Base-by-base conservation (phyloP, 169 alveolate genomes). In the Theileria annulata region DNA sequence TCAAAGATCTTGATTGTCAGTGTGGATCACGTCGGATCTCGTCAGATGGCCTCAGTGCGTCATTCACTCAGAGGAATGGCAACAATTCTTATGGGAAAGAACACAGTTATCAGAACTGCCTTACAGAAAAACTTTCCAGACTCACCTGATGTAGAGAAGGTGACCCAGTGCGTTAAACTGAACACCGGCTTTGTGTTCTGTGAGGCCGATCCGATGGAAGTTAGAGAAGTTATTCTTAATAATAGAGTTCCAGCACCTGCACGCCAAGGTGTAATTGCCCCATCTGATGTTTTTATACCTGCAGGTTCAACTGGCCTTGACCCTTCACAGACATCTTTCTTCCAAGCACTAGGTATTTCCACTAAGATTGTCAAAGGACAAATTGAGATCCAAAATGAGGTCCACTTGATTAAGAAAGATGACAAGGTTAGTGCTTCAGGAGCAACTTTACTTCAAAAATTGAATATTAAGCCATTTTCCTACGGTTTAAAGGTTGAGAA, bases 301-400 rank as follows among this genome's bases (percentile, higher is more conserved):
- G 98, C 99, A 51, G 99, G 99, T 12, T 97, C 99, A 31, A 98
- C 99, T 33, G 99, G 99, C 73, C 92, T 98, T 96, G 99, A 98
- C 85, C 99, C 99, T 35, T 96, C 99, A 30, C 99, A 96, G 92
- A 98, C 99, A 33, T 93, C 97, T 66, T 98, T 98, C 97, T 98
- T 98, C 98, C 99, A 98, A 90, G 98, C 99, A 47, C 93, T 98
- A 80, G 98, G 99, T 78, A 97, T 98, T 79, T 96, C 99, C 15
- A 98, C 99, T 74, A 98, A 98, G 92, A 97, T 98, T 85, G 98
- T 95, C 81, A 97, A 97, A 93, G 98, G 99, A 63, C 98, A 97
- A 87, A 97, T 98, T 77, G 99, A 97, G 93, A 98, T 98, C 77
- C 97, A 96, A 35, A 93, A 95, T 60, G 97, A 96, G 64, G 98